A percentile compares a stretch with the other conserved stretches of the same genome.
phyloP scores from a whole-genome alignment of 2,329 filamentous ascomycete genomes.

The Ceratocystis cubensis region DNA sequence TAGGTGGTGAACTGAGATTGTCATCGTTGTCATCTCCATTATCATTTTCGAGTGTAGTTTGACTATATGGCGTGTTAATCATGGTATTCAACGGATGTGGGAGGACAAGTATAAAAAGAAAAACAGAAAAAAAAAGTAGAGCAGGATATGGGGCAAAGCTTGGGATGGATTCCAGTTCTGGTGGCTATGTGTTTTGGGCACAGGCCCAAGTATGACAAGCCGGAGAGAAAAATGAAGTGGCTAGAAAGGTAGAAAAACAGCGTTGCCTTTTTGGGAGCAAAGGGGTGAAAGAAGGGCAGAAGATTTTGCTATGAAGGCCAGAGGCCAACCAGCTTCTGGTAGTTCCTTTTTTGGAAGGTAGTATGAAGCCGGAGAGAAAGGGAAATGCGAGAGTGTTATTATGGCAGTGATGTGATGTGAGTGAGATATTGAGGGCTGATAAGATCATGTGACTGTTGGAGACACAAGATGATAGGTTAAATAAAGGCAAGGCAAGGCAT shows the following conservation, averaged over 20 bases:
- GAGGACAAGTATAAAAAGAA: neutral
- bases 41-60: conserved; percentile 23
- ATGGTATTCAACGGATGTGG: conserved; percentile 18
- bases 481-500: neutral
- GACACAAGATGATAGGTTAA: neutral
- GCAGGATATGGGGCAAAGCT: conserved; percentile 7
- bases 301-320: neutral
- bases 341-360: no score
- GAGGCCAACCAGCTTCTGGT: no score
- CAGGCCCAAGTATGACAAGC: neutral
- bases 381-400: neutral
- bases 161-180: neutral
- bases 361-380: neutral
- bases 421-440: neutral
- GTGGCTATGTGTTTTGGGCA: neutral
- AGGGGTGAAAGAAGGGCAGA: neutral
- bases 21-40: conserved; percentile 28
- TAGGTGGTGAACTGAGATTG: conserved; percentile 32
- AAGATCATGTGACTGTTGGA: neutral
- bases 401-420: no score
- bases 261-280: neutral
- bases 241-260: neutral
- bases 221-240: neutral
- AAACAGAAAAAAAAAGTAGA: neutral
- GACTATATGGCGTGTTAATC: conserved; percentile 22